Conservation (phyloP, 768 basidiomycete species). For the Boletus speciosus region DNA sequence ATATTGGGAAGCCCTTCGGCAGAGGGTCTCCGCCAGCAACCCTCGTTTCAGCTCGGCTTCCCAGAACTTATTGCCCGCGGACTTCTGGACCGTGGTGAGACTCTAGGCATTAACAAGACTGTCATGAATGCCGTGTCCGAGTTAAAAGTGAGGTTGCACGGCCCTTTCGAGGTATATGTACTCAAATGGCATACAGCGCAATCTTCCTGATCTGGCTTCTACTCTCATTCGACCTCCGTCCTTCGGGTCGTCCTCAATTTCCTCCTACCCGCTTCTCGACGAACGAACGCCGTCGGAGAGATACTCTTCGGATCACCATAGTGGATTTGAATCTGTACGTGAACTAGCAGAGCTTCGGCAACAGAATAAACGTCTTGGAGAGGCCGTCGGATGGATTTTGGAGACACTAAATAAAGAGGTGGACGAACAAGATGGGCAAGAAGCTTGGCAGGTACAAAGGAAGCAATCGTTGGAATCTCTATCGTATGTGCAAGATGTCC, state of each 20-base stretch:
- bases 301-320: constrained; percentile 65
- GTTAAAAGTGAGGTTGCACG: constrained; percentile 52
- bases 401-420: constrained; percentile 61
- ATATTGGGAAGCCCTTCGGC: constrained; percentile 18
- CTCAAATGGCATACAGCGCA: constrained; percentile 49
- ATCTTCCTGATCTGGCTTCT: constrained; percentile 79
- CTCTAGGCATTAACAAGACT: constrained; percentile 79
- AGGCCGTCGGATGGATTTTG: constrained; percentile 71
- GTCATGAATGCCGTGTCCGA: constrained; percentile 78
- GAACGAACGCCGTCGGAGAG: constrained; percentile 56
- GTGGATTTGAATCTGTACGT: constrained; percentile 67
- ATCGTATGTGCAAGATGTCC: constrained; percentile 72
- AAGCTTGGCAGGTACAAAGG: constrained; percentile 40
- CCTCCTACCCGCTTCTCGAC: constrained; percentile 61
- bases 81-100: constrained; percentile 72
- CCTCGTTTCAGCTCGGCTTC: constrained; percentile 48
- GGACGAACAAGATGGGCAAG: constrained; percentile 33
- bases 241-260: constrained; percentile 33
- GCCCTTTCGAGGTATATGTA: neutral
- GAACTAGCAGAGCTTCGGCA: constrained; percentile 52
- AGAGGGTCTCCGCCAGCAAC: constrained; percentile 39
- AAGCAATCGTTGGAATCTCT: constrained; percentile 72
- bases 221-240: constrained; percentile 57
- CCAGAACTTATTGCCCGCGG: constrained; percentile 73
- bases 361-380: constrained; percentile 63